A percentile compares a stretch with the other conserved stretches of the same genome.
Evolutionary conservation across 768 basidiomycete genomes (phyloP).

Genomic region (Mycena haematopus): DNA sequence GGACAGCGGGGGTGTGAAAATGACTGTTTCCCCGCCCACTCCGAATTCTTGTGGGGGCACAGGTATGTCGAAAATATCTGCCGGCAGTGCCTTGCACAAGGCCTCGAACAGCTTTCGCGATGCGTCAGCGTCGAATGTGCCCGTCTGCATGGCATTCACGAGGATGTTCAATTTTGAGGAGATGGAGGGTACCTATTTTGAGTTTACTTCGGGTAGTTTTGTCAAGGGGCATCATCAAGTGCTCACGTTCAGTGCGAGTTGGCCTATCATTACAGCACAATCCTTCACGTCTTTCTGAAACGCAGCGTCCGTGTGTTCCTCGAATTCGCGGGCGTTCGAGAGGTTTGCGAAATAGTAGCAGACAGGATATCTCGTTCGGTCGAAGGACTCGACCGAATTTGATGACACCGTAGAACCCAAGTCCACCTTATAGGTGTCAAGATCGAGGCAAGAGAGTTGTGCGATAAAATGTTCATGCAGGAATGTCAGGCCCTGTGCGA

Average conservation of each 20-base stretch:
- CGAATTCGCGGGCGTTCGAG: constrained; percentile 34
- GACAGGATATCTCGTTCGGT: constrained; percentile 45
- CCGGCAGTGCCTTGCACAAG: constrained; percentile 50
- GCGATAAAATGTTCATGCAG: constrained; percentile 54
- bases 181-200: constrained; percentile 47
- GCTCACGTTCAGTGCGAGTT: constrained; percentile 43
- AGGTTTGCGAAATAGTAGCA: constrained; percentile 47
- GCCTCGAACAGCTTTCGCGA: constrained; percentile 57
- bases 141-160: constrained; percentile 53
- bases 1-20: neutral
- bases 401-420: constrained; percentile 36
- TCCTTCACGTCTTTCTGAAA: constrained; percentile 49
- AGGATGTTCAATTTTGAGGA: constrained; percentile 49
- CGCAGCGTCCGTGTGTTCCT: constrained; percentile 22
- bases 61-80: constrained; percentile 44
- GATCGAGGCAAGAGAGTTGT: constrained; percentile 42
- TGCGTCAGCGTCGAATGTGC: constrained; percentile 57
- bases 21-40: neutral
- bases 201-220: neutral
- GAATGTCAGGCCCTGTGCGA: constrained; percentile 50
- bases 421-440: constrained; percentile 50
- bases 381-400: constrained; percentile 34
- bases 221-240: neutral
- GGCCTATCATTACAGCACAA: constrained; percentile 46
- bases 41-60: neutral